Evolutionary conservation across 495 filamentous ascomycete species (phyloP).

Genomic region (Thozetella sp.): DNA sequence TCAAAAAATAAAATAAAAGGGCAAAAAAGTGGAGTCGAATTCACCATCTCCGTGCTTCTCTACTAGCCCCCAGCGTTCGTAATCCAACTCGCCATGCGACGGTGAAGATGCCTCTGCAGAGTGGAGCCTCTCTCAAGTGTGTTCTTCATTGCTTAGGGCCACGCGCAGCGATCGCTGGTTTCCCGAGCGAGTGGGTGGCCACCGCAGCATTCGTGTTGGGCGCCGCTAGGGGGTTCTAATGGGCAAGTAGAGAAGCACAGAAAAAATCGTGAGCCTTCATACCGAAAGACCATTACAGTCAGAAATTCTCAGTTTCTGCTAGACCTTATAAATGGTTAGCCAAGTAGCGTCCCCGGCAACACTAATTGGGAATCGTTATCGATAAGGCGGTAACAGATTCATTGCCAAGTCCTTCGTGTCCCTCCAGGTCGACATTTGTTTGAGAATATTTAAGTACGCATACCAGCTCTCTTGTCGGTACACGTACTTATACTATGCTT

Average conservation of each 20-base stretch:
- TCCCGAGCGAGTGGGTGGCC: slow-evolving; percentile 49
- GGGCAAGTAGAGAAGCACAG: slow-evolving; percentile 35
- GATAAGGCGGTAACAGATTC: background rate
- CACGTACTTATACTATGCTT: too few species aligned
- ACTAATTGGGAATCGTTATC: background rate
- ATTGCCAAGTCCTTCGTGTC: background rate
- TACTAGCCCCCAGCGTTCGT: slow-evolving; percentile 51
- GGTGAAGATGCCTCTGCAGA: slow-evolving; percentile 55
- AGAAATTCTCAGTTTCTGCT: background rate
- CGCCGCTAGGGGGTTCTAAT: slow-evolving; percentile 48
- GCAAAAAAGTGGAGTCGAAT: slow-evolving; percentile 43
- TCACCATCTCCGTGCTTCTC: slow-evolving; percentile 49
- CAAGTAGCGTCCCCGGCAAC: slow-evolving; percentile 2
- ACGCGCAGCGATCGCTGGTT: slow-evolving; percentile 46
- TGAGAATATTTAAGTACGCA: too few species aligned
- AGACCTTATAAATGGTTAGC: slow-evolving; percentile 17
- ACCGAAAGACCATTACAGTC: slow-evolving; percentile 54
- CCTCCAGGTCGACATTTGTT: too few species aligned
- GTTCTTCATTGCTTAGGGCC: slow-evolving; percentile 51
- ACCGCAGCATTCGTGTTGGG: slow-evolving; percentile 56
- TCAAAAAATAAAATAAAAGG: slow-evolving; percentile 23
- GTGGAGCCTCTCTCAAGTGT: slow-evolving; percentile 52
- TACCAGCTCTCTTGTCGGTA: too few species aligned
- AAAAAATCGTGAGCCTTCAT: slow-evolving; percentile 49
- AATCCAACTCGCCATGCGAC: slow-evolving; percentile 53